A percentile compares a stretch with the other conserved stretches of the same genome.
Evolutionary conservation across 305 asterid genomes (phyloP).

Genomic region (Striga hermonthica): DNA sequence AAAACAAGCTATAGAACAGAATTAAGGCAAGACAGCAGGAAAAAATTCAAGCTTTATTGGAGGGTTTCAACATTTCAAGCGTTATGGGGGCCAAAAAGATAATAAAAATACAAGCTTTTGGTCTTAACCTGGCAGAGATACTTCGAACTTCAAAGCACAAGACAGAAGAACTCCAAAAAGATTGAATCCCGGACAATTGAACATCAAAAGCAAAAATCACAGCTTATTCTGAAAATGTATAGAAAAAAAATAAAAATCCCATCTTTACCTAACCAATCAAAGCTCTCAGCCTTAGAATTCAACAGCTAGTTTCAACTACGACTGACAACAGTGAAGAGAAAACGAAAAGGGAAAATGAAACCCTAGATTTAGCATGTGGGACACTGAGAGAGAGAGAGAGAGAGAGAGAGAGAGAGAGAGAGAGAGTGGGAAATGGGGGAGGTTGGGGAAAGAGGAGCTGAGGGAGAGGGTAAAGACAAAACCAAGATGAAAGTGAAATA

Average conservation of each 20-base stretch:
- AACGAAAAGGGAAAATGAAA: slow-evolving; percentile 33
- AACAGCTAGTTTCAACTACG: slow-evolving; percentile 20
- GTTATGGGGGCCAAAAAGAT: slow-evolving; percentile 14
- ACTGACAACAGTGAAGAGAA: slow-evolving; percentile 21
- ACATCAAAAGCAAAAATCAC: slow-evolving; percentile 26
- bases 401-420: slow-evolving; percentile 26
- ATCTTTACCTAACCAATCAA: slow-evolving; percentile 23
- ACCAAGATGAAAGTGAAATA: slow-evolving; percentile 41
- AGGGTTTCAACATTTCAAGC: slow-evolving; percentile 46
- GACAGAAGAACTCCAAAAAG: slow-evolving; percentile 9
- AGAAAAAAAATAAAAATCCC: slow-evolving; percentile 2
- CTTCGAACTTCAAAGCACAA: not conserved
- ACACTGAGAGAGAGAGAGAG: slow-evolving; percentile 30
- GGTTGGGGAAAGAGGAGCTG: slow-evolving; percentile 31
- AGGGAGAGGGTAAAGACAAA: slow-evolving; percentile 56
- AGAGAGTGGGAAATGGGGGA: slow-evolving; percentile 7
- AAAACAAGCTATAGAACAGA: not conserved
- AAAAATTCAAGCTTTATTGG: slow-evolving; percentile 18
- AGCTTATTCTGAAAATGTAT: slow-evolving; percentile 37
- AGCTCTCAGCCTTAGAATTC: slow-evolving; percentile 24
- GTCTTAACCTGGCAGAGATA: slow-evolving; percentile 15
- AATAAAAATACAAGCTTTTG: slow-evolving; percentile 12
- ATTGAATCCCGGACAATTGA: slow-evolving; percentile 35
- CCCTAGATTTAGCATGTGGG: slow-evolving; percentile 67
- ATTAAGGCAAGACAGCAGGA: slow-evolving; percentile 3